Percentiles rank a stretch among this genome's conserved stretches.
Conservation (phyloP, 1,139 yeast species). For the Trichomonascaceae sp. region DNA sequence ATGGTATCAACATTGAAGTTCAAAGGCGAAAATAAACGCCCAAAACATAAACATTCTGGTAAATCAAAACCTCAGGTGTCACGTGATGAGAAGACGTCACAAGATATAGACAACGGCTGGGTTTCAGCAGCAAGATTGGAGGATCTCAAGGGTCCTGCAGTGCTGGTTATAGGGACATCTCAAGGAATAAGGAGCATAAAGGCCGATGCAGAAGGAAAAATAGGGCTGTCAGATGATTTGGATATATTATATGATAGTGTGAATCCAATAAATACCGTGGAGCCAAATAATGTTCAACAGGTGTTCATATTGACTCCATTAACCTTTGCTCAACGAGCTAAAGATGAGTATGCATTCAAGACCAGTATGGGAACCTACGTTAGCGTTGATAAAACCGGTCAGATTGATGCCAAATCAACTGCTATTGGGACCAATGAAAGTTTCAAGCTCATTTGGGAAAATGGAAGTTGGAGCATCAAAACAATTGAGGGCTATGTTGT, state of each 20-base stretch:
- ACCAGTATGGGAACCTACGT: slow-evolving; percentile 32
- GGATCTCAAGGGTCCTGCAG: slow-evolving; percentile 38
- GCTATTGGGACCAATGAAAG: slow-evolving; percentile 38
- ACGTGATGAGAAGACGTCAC: slow-evolving; percentile 9
- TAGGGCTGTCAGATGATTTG: slow-evolving; percentile 22
- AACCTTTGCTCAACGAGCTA: slow-evolving; percentile 13
- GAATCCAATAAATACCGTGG: slow-evolving; percentile 25
- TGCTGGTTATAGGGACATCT: slow-evolving; percentile 21
- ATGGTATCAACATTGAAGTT: slow-evolving; percentile 42
- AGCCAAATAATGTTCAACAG: slow-evolving; percentile 36
- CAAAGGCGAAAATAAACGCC: slow-evolving; percentile 37
- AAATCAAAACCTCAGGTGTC: slow-evolving; percentile 3
- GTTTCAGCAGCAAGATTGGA: slow-evolving; percentile 28
- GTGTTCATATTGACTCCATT: slow-evolving; percentile 36
- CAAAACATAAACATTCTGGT: slow-evolving; percentile 18
- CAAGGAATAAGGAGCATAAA: slow-evolving; percentile 21
- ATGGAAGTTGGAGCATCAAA: slow-evolving; percentile 22
- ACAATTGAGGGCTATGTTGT: slow-evolving; percentile 19
- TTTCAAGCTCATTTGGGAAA: slow-evolving; percentile 25
- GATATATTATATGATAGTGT: slow-evolving; percentile 18
- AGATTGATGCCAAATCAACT: slow-evolving; percentile 30
- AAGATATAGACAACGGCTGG: slow-evolving; percentile 32
- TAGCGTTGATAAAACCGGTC: slow-evolving; percentile 23
- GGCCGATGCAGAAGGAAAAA: slow-evolving; percentile 20
- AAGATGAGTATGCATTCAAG: slow-evolving; percentile 30